Evolutionary conservation across 2,329 filamentous ascomycete genomes (phyloP).

Genomic region (Pestalotiopsis sp.): DNA sequence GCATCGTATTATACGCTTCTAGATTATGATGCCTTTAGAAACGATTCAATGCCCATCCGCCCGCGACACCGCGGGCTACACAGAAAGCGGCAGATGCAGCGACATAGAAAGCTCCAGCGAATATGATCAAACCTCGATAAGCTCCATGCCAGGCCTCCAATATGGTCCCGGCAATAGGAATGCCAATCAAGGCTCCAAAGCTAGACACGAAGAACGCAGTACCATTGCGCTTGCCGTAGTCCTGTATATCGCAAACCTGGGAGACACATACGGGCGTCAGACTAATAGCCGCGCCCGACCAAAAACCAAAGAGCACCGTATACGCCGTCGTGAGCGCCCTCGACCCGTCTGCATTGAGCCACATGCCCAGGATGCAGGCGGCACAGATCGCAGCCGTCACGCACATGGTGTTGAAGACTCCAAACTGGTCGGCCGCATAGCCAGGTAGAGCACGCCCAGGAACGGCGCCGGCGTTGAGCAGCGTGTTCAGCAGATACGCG

Average conservation of each 20-base stretch:
- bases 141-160: background rate
- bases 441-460: slow-evolving; percentile 69
- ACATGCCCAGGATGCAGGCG: slow-evolving; percentile 42
- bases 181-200: background rate
- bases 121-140: background rate
- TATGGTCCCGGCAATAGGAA: background rate
- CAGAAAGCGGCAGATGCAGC: background rate
- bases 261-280: slow-evolving; percentile 72
- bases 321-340: slow-evolving; percentile 44
- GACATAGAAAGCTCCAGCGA: background rate
- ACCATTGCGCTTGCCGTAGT: slow-evolving; percentile 53
- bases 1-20: no score
- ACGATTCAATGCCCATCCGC: background rate
- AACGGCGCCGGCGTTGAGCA: slow-evolving; percentile 68
- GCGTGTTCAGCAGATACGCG: slow-evolving; percentile 53
- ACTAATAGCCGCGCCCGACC: slow-evolving; percentile 50
- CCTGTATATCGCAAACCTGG: slow-evolving; percentile 67
- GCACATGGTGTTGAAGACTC: slow-evolving; percentile 70
- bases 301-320: slow-evolving; percentile 49
- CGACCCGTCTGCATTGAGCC: slow-evolving; percentile 45
- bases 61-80: background rate
- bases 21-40: background rate
- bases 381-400: slow-evolving; percentile 52
- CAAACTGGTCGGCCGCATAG: slow-evolving; percentile 65
- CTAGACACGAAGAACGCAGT: slow-evolving; percentile 53